Evolutionary conservation across 441 rosid species (phyloP).

Genomic region (Theobroma grandiflorum): DNA sequence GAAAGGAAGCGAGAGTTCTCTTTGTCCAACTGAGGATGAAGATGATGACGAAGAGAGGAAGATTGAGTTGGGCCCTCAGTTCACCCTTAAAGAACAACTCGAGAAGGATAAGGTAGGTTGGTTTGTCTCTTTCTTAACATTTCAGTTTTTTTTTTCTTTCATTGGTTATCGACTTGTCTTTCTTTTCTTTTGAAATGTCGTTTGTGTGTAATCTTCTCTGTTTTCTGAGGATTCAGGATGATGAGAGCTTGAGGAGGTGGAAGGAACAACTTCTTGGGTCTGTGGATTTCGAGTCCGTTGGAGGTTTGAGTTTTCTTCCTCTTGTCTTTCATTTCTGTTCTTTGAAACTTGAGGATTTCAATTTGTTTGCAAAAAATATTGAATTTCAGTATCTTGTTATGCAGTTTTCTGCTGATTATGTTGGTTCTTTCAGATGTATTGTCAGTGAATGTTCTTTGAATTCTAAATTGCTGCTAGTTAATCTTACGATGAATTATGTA

Average conservation of each 20-base stretch:
- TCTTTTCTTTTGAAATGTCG: conserved; percentile 16
- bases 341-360: background rate
- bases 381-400: background rate
- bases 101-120: conserved; percentile 58
- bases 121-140: background rate
- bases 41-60: conserved; percentile 51
- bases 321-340: background rate
- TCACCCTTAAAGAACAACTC: conserved; percentile 57
- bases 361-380: background rate
- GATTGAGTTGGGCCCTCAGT: conserved; percentile 58
- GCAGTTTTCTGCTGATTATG: background rate
- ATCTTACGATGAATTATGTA: background rate
- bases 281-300: conserved; percentile 52
- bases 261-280: conserved; percentile 66
- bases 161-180: background rate
- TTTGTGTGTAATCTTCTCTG: conserved; percentile 21
- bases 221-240: conserved; percentile 47
- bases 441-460: background rate
- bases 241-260: conserved; percentile 71
- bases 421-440: background rate
- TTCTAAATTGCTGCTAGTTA: background rate
- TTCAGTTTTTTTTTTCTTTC: conserved; percentile 9
- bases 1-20: conserved; percentile 48
- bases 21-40: conserved; percentile 50
- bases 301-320: conserved; percentile 45